phyloP scores from a whole-genome alignment of 257 asterid genomes.

The Parsonsia alboflavescens region DNA sequence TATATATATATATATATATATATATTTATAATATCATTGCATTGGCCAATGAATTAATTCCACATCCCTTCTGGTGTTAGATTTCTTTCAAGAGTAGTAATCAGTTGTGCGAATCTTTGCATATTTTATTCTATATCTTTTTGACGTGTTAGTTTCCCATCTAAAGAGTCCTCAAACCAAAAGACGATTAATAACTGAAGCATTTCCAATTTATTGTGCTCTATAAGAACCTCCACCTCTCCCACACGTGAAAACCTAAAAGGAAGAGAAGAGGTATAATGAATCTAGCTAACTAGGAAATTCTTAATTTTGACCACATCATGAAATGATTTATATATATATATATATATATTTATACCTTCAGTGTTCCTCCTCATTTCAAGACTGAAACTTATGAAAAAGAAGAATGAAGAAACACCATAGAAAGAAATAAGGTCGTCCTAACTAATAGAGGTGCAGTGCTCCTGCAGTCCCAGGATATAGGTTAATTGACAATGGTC shows the following conservation, averaged over 20 bases:
- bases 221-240: not conserved
- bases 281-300: not conserved
- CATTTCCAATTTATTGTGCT: not conserved
- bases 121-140: not conserved
- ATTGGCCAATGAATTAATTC: not conserved
- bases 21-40: not conserved
- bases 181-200: not conserved
- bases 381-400: too few species aligned
- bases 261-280: not conserved
- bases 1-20: too few species aligned
- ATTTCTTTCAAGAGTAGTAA: not conserved
- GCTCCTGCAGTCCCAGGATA: too few species aligned
- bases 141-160: not conserved
- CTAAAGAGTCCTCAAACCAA: not conserved
- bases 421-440: too few species aligned
- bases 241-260: not conserved
- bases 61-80: not conserved
- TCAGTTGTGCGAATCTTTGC: not conserved
- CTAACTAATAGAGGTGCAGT: too few species aligned
- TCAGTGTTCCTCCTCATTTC: too few species aligned
- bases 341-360: too few species aligned
- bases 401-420: too few species aligned
- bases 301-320: not conserved
- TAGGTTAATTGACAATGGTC: too few species aligned
- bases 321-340: not conserved